These are phyloP conservation scores for Rhodotorula paludigena DNA, from an alignment of 768 basidiomycete genomes.

Conservation along the genomic window DNA sequence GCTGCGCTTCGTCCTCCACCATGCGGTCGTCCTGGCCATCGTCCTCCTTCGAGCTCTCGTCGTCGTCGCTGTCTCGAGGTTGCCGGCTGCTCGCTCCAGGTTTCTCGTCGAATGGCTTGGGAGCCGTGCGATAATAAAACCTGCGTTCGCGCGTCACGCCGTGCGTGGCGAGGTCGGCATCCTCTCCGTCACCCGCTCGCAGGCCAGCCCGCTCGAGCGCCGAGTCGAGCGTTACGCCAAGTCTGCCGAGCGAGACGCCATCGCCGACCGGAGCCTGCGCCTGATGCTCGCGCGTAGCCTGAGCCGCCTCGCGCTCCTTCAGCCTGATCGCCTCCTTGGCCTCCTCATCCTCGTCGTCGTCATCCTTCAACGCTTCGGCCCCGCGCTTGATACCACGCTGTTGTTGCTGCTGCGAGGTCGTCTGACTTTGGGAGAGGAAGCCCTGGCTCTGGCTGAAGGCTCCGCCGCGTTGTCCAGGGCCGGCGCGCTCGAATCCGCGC, in stretches of 20 bases:
- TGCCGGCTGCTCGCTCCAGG: too few relatives aligned
- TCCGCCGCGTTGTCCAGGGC: background rate
- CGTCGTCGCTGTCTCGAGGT: slow-evolving; percentile 20
- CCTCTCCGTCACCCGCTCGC: slow-evolving; percentile 25
- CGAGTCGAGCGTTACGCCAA: slow-evolving; percentile 15
- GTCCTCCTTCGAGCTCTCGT: slow-evolving; percentile 12
- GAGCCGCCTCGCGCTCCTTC: slow-evolving; percentile 11
- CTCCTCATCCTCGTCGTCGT: slow-evolving; percentile 33
- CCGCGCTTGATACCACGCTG: slow-evolving; percentile 41
- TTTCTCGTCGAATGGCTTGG: background rate
- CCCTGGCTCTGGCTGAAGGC: slow-evolving; percentile 5
- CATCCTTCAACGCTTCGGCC: slow-evolving; percentile 46
- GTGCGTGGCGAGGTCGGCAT: slow-evolving; percentile 28
- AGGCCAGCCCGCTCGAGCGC: slow-evolving; percentile 12
- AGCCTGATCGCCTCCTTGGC: slow-evolving; percentile 43
- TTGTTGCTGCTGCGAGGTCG: too few relatives aligned
- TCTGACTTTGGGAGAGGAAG: too few relatives aligned
- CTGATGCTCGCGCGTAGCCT: slow-evolving; percentile 5
- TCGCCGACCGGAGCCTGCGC: background rate
- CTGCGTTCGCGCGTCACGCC: slow-evolving; percentile 1
- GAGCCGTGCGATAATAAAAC: slow-evolving; percentile 18
- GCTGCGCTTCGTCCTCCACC: slow-evolving; percentile 46
- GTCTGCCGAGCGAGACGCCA: slow-evolving; percentile 20
- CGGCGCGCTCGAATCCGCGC: slow-evolving; percentile 16
- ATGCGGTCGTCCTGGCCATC: background rate